A percentile compares a stretch with the other conserved stretches of the same genome.
Evolutionary conservation across 352 stramenopile species (phyloP).

Genomic region (Globisporangium takayamanum): DNA sequence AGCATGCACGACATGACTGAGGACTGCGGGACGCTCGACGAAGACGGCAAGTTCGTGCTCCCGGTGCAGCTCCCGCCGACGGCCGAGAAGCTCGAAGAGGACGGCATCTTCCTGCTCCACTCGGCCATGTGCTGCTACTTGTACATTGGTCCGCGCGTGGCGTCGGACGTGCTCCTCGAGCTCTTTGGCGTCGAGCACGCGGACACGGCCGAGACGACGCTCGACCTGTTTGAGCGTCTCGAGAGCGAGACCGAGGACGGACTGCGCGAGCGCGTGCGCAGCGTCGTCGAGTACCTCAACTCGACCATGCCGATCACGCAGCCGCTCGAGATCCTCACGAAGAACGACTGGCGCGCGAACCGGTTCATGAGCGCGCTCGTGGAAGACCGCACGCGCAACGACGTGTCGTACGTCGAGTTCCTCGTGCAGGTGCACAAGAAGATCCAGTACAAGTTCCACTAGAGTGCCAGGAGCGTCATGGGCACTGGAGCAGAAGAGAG

Average conservation of each 20-base stretch:
- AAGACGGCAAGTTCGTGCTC: slow-evolving; percentile 70
- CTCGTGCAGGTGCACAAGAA: slow-evolving; percentile 88
- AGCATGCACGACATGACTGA: slow-evolving; percentile 81
- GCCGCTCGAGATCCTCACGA: slow-evolving; percentile 77
- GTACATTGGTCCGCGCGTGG: slow-evolving; percentile 75
- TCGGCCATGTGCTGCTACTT: slow-evolving; percentile 84
- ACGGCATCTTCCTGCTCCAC: slow-evolving; percentile 85
- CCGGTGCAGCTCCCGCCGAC: slow-evolving; percentile 71
- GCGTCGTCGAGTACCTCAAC: slow-evolving; percentile 73
- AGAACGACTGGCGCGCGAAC: slow-evolving; percentile 79
- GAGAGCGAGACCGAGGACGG: slow-evolving; percentile 47
- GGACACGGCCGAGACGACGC: slow-evolving; percentile 64
- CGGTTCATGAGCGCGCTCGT: slow-evolving; percentile 84
- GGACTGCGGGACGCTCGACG: slow-evolving; percentile 70
- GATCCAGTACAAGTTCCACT: slow-evolving; percentile 89
- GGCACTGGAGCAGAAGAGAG: too few relatives aligned
- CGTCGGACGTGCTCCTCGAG: slow-evolving; percentile 62
- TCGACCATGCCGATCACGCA: slow-evolving; percentile 79
- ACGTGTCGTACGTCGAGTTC: slow-evolving; percentile 88
- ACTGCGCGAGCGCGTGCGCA: slow-evolving; percentile 56
- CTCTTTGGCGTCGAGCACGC: slow-evolving; percentile 82
- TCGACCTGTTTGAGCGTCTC: slow-evolving; percentile 61
- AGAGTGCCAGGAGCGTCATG: slow-evolving; percentile 15
- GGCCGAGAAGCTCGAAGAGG: slow-evolving; percentile 80
- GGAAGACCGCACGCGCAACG: slow-evolving; percentile 81